These are phyloP conservation scores for Penicillium turbatum DNA, from an alignment of 495 filamentous ascomycete species.

Conservation along the genomic window DNA sequence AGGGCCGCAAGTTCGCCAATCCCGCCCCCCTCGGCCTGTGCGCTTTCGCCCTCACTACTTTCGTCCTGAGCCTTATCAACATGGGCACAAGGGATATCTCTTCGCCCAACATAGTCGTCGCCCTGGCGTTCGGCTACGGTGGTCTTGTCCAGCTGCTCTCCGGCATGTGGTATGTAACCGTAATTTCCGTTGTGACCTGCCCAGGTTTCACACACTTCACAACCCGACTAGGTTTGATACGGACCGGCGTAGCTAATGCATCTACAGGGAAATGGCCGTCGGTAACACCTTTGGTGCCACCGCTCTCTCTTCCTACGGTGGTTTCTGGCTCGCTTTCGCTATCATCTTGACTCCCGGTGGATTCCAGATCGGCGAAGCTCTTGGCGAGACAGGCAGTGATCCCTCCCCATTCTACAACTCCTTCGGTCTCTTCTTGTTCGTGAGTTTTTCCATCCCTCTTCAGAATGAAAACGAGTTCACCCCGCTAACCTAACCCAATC, in stretches of 20 bases:
- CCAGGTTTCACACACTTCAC: too few species aligned
- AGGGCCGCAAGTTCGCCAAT: slow-evolving; percentile 78
- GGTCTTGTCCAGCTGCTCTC: slow-evolving; percentile 89
- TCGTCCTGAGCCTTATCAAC: slow-evolving; percentile 86
- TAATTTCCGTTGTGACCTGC: background rate
- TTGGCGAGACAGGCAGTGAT: slow-evolving; percentile 14
- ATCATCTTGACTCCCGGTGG: slow-evolving; percentile 83
- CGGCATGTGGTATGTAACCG: slow-evolving; percentile 87
- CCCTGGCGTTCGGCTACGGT: slow-evolving; percentile 72
- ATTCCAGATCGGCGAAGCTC: slow-evolving; percentile 50
- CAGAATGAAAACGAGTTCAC: too few species aligned
- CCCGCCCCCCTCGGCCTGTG: slow-evolving; percentile 80
- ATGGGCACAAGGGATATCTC: slow-evolving; percentile 57
- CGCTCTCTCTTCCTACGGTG: slow-evolving; percentile 92
- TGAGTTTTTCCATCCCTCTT: slow-evolving; percentile 41
- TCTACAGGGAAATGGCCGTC: slow-evolving; percentile 88
- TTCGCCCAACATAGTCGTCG: slow-evolving; percentile 64
- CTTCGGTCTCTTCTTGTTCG: slow-evolving; percentile 81
- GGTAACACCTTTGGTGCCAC: slow-evolving; percentile 98
- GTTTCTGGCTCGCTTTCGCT: slow-evolving; percentile 93
- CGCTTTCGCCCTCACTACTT: slow-evolving; percentile 95
- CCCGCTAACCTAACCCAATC: background rate
- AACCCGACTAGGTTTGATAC: background rate
- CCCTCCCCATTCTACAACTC: slow-evolving; percentile 55
- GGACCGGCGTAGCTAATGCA: background rate